Evolutionary conservation across 2,329 filamentous ascomycete species (phyloP).

Genomic region (Colletotrichum camelliae): DNA sequence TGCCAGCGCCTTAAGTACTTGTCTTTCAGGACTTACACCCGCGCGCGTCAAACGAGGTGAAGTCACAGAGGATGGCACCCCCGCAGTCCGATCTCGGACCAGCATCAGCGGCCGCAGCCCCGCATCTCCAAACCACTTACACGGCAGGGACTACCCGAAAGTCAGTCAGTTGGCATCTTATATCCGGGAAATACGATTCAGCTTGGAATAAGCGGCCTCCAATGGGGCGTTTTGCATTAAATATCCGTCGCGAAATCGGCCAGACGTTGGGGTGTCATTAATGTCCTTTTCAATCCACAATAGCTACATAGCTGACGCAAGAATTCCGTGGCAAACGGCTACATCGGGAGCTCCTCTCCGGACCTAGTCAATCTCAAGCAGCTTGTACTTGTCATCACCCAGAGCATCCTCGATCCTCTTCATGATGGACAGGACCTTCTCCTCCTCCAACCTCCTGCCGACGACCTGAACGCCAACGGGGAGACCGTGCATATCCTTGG

Average conservation of each 20-base stretch:
- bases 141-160: background rate
- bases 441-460: constrained; percentile 80
- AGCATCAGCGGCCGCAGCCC: background rate
- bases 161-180: background rate
- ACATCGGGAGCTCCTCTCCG: background rate
- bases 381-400: constrained; percentile 58
- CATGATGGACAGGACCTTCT: constrained; percentile 87
- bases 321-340: background rate
- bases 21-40: background rate
- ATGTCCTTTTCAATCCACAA: background rate
- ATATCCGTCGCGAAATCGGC: background rate
- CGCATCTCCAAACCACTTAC: background rate
- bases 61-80: background rate
- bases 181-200: background rate
- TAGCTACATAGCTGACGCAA: background rate
- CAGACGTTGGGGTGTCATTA: background rate
- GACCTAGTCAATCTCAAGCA: constrained; percentile 52
- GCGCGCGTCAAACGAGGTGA: constrained; percentile 2
- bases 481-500: constrained; percentile 81
- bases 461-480: constrained; percentile 88
- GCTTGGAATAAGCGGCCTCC: background rate
- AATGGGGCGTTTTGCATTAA: background rate
- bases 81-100: constrained; percentile 24
- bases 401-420: constrained; percentile 77
- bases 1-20: background rate